A percentile compares a stretch with the other conserved stretches of the same genome.
These are phyloP conservation scores for Brasenia schreberi DNA, from an alignment of 164 flowering plant species.

Conservation along the genomic window DNA sequence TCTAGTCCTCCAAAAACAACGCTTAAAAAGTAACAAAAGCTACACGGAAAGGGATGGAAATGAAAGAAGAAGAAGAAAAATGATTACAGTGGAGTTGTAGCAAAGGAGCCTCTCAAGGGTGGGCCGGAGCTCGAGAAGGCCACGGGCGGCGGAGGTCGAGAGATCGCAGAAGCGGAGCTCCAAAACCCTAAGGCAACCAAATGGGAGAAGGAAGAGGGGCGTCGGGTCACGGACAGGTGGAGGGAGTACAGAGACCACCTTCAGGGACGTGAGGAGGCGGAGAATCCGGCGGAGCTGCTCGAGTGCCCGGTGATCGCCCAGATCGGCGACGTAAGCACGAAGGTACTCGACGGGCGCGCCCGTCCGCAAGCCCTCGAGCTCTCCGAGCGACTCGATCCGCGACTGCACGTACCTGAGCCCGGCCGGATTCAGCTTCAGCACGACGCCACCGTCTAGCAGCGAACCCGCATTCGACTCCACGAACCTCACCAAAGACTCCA, in stretches of 20 bases:
- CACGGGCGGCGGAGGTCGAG: conserved; percentile 75
- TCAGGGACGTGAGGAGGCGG: conserved; percentile 55
- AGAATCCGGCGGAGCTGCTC: conserved; percentile 84
- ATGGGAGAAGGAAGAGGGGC: conserved; percentile 55
- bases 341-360: conserved; percentile 96
- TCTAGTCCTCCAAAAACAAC: too few relatives aligned
- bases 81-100: conserved; percentile 73
- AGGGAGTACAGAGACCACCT: conserved; percentile 63
- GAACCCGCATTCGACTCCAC: conserved; percentile 55
- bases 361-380: conserved; percentile 62
- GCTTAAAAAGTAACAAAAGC: too few relatives aligned
- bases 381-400: conserved; percentile 66
- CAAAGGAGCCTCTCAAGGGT: conserved; percentile 82
- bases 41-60: too few relatives aligned
- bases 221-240: conserved; percentile 61
- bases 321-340: conserved; percentile 90
- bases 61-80: too few relatives aligned
- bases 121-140: conserved; percentile 68
- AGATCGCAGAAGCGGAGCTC: conserved; percentile 92
- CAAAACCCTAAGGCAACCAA: conserved; percentile 58
- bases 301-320: conserved; percentile 91
- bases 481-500: conserved; percentile 57
- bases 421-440: conserved; percentile 74
- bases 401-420: conserved; percentile 92
- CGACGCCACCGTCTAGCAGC: conserved; percentile 49